phyloP scores from a whole-genome alignment of 164 flowering plant species.

The Magnolia changhungtana region DNA sequence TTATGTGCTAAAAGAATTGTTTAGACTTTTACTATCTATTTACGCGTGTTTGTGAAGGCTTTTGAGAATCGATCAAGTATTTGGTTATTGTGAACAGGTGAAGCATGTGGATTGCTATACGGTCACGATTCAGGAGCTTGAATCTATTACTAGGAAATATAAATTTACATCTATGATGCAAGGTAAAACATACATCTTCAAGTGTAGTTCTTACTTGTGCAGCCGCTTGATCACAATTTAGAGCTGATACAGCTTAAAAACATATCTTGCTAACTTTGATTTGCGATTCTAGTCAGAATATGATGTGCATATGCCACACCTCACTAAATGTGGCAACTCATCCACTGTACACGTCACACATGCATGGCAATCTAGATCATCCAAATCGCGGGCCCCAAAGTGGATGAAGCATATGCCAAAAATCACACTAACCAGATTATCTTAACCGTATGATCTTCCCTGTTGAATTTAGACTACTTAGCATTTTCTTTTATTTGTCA shows the following conservation, averaged over 20 bases:
- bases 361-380: too few species aligned
- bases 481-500: too few species aligned
- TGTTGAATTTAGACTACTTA: too few species aligned
- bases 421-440: too few species aligned
- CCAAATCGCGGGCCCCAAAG: too few species aligned
- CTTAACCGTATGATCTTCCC: too few species aligned
- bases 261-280: neutral
- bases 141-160: conserved; percentile 66
- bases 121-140: conserved; percentile 64
- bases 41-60: neutral
- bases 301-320: too few species aligned
- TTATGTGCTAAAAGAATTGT: neutral
- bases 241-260: neutral
- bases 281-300: neutral
- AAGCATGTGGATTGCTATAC: conserved; percentile 84
- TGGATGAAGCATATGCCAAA: too few species aligned
- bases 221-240: neutral
- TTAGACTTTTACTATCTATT: neutral
- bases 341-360: neutral
- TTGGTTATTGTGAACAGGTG: conserved; percentile 46
- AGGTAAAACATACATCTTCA: conserved; percentile 38
- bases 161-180: conserved; percentile 89
- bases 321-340: too few species aligned
- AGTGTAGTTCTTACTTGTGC: neutral
- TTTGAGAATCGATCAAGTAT: conserved; percentile 1